A percentile compares a stretch with the other conserved stretches of the same genome.
These are phyloP conservation scores for Moesziomyces parantarcticus DNA, from an alignment of 1,284 basidiomycete genomes.

Conservation along the genomic window DNA sequence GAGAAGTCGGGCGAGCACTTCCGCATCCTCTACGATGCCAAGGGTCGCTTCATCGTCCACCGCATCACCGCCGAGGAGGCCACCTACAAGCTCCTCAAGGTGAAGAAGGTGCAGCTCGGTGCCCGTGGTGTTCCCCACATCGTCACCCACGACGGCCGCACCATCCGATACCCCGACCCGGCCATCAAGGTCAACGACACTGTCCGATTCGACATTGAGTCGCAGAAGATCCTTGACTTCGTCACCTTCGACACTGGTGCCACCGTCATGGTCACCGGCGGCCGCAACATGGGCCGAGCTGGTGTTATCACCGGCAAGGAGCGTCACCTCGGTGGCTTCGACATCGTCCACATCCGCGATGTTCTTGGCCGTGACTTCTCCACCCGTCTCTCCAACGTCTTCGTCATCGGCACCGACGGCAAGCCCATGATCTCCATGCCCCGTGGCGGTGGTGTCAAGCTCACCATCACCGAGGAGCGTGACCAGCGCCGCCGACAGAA, in stretches of 20 bases:
- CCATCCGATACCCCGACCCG: constrained; percentile 99
- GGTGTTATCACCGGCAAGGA: constrained; percentile 96
- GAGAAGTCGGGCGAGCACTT: constrained; percentile 99
- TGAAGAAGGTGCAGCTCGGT: constrained; percentile 90
- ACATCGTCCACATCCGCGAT: constrained; percentile 88
- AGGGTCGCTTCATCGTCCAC: constrained; percentile 98
- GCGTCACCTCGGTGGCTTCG: constrained; percentile 97
- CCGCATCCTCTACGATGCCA: constrained; percentile 98
- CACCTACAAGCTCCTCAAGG: constrained; percentile 97
- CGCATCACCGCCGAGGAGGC: constrained; percentile 99
- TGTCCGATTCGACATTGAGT: constrained; percentile 94
- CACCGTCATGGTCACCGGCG: constrained; percentile 97
- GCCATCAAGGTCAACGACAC: constrained; percentile 96
- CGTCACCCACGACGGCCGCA: constrained; percentile 98
- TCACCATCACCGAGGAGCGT: constrained; percentile 72
- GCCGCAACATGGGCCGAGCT: constrained; percentile 98
- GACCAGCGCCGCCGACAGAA: constrained; percentile 66
- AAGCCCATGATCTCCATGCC: constrained; percentile 98
- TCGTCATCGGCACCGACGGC: constrained; percentile 92
- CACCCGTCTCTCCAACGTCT: constrained; percentile 90
- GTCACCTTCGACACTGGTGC: constrained; percentile 98
- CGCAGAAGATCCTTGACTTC: constrained; percentile 92
- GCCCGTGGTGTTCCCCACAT: constrained; percentile 94
- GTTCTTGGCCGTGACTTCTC: constrained; percentile 83
- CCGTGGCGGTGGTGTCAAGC: constrained; percentile 97